A percentile compares a stretch with the other conserved stretches of the same genome.
phyloP scores from a whole-genome alignment of 169 alveolate species.

The Babesia bovis region DNA sequence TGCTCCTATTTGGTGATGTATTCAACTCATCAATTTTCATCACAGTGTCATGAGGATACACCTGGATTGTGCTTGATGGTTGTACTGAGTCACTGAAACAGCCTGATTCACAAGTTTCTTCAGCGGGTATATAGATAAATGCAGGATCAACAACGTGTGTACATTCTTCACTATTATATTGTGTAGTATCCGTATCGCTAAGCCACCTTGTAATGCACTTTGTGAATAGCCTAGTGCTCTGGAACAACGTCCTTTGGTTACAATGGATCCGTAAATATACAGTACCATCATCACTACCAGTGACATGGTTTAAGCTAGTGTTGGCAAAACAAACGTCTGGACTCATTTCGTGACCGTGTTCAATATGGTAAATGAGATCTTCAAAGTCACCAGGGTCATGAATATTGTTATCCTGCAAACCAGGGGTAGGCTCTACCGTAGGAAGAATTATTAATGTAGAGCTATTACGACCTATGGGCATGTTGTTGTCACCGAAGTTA shows the following conservation, averaged over 20 bases:
- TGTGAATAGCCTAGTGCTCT: slow-evolving; percentile 9
- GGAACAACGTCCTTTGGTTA: background rate
- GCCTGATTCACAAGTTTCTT: background rate
- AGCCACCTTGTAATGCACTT: slow-evolving; percentile 22
- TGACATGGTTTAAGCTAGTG: slow-evolving; percentile 62
- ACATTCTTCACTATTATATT: background rate
- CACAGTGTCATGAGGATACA: background rate
- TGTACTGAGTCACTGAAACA: background rate
- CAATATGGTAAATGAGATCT: slow-evolving; percentile 35
- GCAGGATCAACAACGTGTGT: slow-evolving; percentile 19
- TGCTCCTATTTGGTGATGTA: background rate
- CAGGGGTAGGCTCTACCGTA: background rate
- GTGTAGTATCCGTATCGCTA: background rate
- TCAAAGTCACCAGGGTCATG: slow-evolving; percentile 58
- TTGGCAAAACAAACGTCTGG: slow-evolving; percentile 78
- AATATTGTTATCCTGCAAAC: background rate
- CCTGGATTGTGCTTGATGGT: background rate
- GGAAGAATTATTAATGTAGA: slow-evolving; percentile 23
- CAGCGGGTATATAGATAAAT: background rate
- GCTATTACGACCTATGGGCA: slow-evolving; percentile 42
- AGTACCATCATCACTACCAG: slow-evolving; percentile 77
- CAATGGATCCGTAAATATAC: slow-evolving; percentile 63
- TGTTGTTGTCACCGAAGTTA: slow-evolving; percentile 12
- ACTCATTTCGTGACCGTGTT: slow-evolving; percentile 48
- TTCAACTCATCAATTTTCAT: background rate